A percentile compares a stretch with the other conserved stretches of the same genome.
phyloP scores from a whole-genome alignment of 169 alveolate genomes.

The Eimeria sp. region DNA sequence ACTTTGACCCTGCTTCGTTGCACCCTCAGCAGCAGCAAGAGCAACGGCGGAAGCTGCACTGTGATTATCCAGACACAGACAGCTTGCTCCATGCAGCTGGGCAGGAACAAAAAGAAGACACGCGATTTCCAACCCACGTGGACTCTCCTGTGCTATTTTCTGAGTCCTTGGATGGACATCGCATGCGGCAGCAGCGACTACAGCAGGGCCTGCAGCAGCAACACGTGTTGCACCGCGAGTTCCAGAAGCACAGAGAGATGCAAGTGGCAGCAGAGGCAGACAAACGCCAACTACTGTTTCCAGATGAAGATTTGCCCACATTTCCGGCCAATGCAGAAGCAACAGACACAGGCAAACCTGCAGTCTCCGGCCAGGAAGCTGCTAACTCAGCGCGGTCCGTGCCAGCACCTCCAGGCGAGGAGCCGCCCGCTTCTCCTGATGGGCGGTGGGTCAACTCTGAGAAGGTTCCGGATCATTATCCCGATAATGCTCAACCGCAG shows the following conservation, averaged over 20 bases:
- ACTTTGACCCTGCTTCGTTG: neutral
- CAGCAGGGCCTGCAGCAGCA: constrained; percentile 33
- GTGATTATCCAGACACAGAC: neutral
- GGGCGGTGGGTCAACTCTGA: constrained; percentile 21
- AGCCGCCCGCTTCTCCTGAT: constrained; percentile 3
- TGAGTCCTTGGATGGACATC: constrained; percentile 30
- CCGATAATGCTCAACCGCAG: neutral
- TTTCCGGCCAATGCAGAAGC: constrained; percentile 9
- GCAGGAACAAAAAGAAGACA: constrained; percentile 16
- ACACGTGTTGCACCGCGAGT: constrained; percentile 12
- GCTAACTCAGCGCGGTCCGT: neutral
- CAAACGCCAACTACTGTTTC: constrained; percentile 55
- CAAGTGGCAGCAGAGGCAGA: constrained; percentile 6
- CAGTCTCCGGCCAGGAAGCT: neutral
- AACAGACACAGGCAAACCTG: constrained; percentile 15
- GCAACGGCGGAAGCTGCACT: constrained; percentile 15
- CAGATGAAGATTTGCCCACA: constrained; percentile 47
- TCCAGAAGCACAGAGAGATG: constrained; percentile 50
- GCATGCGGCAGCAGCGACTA: constrained; percentile 43
- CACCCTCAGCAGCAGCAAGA: constrained; percentile 20
- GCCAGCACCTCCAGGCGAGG: constrained; percentile 7
- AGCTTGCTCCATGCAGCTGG: neutral
- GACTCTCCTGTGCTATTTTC: neutral
- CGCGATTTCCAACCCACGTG: neutral
- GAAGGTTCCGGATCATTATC: neutral